Evolutionary conservation across 208 protist species (phyloP).

Genomic region (Zelonia costaricensis): DNA sequence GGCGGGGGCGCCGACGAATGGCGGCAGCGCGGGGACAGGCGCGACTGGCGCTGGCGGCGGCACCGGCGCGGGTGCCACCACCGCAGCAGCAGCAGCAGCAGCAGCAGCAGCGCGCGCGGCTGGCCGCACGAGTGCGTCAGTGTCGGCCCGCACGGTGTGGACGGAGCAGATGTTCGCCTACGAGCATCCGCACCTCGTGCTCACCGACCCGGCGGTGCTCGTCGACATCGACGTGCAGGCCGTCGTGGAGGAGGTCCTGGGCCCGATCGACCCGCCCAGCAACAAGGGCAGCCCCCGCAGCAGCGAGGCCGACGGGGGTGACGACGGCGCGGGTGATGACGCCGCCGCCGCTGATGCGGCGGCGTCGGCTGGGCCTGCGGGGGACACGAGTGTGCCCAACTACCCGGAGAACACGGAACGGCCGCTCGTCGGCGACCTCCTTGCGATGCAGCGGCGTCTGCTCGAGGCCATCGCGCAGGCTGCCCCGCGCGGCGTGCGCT

Average conservation of each 20-base stretch:
- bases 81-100: not conserved
- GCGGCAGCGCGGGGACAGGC: too few relatives aligned
- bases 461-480: slow-evolving; percentile 16
- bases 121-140: not conserved
- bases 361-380: not conserved
- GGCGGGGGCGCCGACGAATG: too few relatives aligned
- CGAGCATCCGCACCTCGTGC: slow-evolving; percentile 24
- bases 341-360: not conserved
- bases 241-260: slow-evolving; percentile 14
- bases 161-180: slow-evolving; percentile 28
- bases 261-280: not conserved
- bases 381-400: not conserved
- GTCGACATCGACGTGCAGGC: slow-evolving; percentile 23
- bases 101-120: not conserved
- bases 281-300: not conserved
- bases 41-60: too few relatives aligned
- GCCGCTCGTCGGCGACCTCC: slow-evolving; percentile 13
- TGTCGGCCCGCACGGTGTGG: slow-evolving; percentile 16
- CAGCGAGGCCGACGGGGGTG: not conserved
- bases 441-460: slow-evolving; percentile 21
- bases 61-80: not conserved
- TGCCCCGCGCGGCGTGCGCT: slow-evolving; percentile 21
- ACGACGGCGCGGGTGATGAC: not conserved
- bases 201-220: slow-evolving; percentile 16
- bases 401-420: slow-evolving; percentile 13